Conservation (phyloP, 495 filamentous ascomycete genomes). For the Xylaria palmicola region DNA sequence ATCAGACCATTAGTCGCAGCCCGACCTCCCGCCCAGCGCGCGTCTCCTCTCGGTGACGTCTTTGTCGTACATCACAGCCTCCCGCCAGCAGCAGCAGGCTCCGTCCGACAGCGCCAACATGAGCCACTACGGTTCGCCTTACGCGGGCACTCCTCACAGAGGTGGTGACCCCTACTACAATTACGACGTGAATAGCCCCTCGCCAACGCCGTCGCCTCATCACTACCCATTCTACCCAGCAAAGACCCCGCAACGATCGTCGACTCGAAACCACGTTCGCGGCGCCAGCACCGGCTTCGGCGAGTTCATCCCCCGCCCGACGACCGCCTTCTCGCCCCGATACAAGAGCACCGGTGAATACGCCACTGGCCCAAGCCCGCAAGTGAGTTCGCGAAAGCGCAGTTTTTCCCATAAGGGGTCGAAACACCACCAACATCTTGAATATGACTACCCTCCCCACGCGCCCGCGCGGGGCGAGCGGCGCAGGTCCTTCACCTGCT, state of each 20-base stretch:
- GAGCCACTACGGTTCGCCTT: slow-evolving; percentile 46
- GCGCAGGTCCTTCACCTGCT: slow-evolving; percentile 51
- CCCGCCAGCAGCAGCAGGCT: slow-evolving; percentile 8
- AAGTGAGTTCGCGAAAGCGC: slow-evolving; percentile 57
- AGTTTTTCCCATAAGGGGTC: slow-evolving; percentile 43
- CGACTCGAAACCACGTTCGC: slow-evolving; percentile 48
- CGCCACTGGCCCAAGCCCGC: slow-evolving; percentile 48
- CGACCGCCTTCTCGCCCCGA: slow-evolving; percentile 43
- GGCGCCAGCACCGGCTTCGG: slow-evolving; percentile 39
- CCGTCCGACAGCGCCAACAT: slow-evolving; percentile 33
- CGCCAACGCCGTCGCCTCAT: slow-evolving; percentile 51
- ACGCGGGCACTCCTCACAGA: slow-evolving; percentile 42
- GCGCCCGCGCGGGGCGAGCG: slow-evolving; percentile 37
- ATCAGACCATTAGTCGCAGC: no score
- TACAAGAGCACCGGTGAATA: slow-evolving; percentile 57
- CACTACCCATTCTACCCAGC: slow-evolving; percentile 44
- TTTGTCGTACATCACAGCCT: slow-evolving; percentile 25
- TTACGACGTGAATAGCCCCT: slow-evolving; percentile 46
- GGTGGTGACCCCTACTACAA: slow-evolving; percentile 28
- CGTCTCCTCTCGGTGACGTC: slow-evolving; percentile 6
- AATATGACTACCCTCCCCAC: slow-evolving; percentile 5
- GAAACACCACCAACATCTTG: slow-evolving; percentile 23
- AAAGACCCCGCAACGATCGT: slow-evolving; percentile 45
- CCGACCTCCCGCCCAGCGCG: slow-evolving; percentile 14
- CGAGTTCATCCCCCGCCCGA: slow-evolving; percentile 35